Evolutionary conservation across 257 asterid species (phyloP).

Genomic region (Solanum etuberosum): DNA sequence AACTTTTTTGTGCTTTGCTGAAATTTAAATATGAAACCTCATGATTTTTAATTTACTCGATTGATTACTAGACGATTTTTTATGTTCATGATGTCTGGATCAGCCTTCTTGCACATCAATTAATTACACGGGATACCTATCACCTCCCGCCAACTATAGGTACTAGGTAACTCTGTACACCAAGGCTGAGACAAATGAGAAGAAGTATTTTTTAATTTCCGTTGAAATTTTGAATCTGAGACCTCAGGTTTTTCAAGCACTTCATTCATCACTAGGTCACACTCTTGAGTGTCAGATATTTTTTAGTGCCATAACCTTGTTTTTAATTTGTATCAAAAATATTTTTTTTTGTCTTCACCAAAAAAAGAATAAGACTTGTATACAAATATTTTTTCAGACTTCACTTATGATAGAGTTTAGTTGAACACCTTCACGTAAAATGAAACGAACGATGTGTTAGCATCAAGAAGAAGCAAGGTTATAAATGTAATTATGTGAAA

Average conservation of each 20-base stretch:
- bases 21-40: no score
- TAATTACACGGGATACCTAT: no score
- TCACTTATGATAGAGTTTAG: neutral
- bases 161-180: no score
- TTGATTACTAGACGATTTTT: no score
- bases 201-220: no score
- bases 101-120: neutral
- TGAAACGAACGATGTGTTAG: neutral
- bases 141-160: neutral
- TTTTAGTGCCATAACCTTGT: neutral
- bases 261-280: neutral
- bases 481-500: neutral
- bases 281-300: rapidly evolving
- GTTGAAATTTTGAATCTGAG: neutral
- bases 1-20: neutral
- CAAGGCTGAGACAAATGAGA: neutral
- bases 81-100: no score
- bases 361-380: neutral
- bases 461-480: neutral
- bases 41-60: neutral
- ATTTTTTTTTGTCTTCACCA: neutral
- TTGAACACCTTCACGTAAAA: neutral
- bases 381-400: neutral
- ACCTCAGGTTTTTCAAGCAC: rapidly evolving
- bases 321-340: no score